A percentile compares a stretch with the other conserved stretches of the same genome.
phyloP scores from a whole-genome alignment of 1,284 basidiomycete species.

The Cryptococcus sp. region DNA sequence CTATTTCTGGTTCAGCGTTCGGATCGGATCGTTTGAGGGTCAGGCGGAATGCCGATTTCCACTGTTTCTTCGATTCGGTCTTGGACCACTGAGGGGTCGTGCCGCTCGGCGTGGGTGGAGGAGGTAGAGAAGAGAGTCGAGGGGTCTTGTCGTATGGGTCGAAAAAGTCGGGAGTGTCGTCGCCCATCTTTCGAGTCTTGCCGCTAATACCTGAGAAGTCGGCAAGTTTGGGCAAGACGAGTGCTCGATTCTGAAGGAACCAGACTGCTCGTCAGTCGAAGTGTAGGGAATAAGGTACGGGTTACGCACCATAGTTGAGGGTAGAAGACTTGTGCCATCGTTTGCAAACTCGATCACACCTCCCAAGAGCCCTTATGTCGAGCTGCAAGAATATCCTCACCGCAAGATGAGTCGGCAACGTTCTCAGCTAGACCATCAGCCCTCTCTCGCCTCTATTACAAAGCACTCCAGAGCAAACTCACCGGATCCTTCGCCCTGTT shows the following conservation, averaged over 20 bases:
- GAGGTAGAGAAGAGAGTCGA: constrained; percentile 47
- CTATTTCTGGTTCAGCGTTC: constrained; percentile 30
- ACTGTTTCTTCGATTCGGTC: constrained; percentile 41
- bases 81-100: constrained; percentile 47
- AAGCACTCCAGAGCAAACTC: constrained; percentile 11
- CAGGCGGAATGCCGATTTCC: constrained; percentile 36
- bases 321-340: constrained; percentile 84
- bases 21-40: constrained; percentile 38
- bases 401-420: constrained; percentile 69
- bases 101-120: constrained; percentile 51
- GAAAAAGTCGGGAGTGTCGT: constrained; percentile 41
- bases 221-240: constrained; percentile 47
- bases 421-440: constrained; percentile 50
- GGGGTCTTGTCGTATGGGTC: constrained; percentile 46
- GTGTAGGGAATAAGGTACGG: background rate
- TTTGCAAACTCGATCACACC: constrained; percentile 69
- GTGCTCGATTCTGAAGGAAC: constrained; percentile 63
- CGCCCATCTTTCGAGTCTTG: constrained; percentile 47
- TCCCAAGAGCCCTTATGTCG: constrained; percentile 61
- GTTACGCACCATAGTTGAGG: constrained; percentile 70
- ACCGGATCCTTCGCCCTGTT: constrained; percentile 37
- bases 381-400: constrained; percentile 68
- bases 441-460: background rate
- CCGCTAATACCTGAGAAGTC: constrained; percentile 14
- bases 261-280: constrained; percentile 56